These are phyloP conservation scores for Zoysia japonica DNA, from an alignment of 176 grass and related monocot genomes.

Conservation along the genomic window DNA sequence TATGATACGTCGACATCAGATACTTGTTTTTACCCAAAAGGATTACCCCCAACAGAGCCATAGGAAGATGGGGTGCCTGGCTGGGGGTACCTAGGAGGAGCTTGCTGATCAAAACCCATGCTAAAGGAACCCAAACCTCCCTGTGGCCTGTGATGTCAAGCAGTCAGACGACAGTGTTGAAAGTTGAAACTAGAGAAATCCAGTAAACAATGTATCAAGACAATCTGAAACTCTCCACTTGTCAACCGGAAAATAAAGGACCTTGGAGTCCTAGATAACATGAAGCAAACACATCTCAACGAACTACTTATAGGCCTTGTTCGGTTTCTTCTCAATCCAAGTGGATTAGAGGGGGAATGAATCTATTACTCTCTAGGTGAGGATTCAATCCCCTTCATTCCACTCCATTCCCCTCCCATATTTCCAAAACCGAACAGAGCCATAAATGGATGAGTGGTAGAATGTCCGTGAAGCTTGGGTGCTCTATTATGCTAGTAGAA, in stretches of 20 bases:
- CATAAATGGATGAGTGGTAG: neutral
- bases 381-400: no score
- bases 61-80: slow-evolving; percentile 68
- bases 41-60: slow-evolving; percentile 71
- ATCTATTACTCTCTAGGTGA: no score
- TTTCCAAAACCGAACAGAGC: no score
- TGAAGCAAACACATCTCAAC: neutral
- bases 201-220: neutral
- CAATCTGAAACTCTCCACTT: neutral
- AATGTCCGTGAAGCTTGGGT: neutral
- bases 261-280: slow-evolving; percentile 1
- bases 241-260: neutral
- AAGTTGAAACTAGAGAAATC: slow-evolving; percentile 9
- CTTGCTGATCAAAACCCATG: slow-evolving; percentile 63
- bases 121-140: slow-evolving; percentile 56
- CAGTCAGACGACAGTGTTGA: neutral
- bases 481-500: slow-evolving; percentile 3
- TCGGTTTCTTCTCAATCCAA: no score
- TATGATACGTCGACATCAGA: slow-evolving; percentile 6
- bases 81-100: slow-evolving; percentile 60
- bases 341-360: no score
- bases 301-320: neutral
- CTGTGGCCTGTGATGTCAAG: slow-evolving; percentile 70
- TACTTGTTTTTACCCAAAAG: slow-evolving; percentile 60
- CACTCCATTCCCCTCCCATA: no score